Base-by-base conservation (phyloP, 2,329 filamentous ascomycete genomes). In the Alternaria sp. region DNA sequence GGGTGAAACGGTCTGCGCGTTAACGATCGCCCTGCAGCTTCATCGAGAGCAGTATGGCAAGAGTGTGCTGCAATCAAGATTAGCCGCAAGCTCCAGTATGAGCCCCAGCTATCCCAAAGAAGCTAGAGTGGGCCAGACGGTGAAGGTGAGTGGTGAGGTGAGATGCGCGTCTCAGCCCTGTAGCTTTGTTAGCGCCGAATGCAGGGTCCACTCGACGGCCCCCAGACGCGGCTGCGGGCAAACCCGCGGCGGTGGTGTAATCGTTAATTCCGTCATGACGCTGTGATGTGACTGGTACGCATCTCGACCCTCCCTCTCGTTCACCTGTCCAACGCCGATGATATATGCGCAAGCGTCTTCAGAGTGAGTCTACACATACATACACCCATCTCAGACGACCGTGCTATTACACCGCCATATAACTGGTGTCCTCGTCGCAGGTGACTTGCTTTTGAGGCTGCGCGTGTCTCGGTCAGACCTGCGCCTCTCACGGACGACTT, bases 401-500 rank as follows among this genome's bases (percentile, higher is more conserved):
- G 28, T 28, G 41, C 14, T 40, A 26, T 34, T 49, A n/a, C 36
- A 21, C 14, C 31, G 23, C 33, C 14, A 37, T 14, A 46, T 54
- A 8, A 42, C 23, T 39, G 39, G 51, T 36, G 39, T 5, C 34
- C 56, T 41, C 6, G n/a, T 26, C 26, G 56, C 26, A 34, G 33
- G 34, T 34, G 28, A 40, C 50, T 48, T 48, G 44, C 44, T 48
- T 23, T 41, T 9, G 42, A 44, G 36, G 45, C 51, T 61, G 58
- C 54, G 60, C 53, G 42, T 23, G 48, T 50, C 41, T 45, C 33
- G 31, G 24, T 51, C 56, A 65, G 65, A 55, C 46, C 54, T 56
- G 55, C 51, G 46, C 53, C 39, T 50, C 26, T 51, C 42, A 56
- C 62, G 59, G 67, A 71, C 69, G 63, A 68, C 53, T 60, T 61